These are phyloP conservation scores for Mycotypha africana DNA, from an alignment of 371 early-diverging fungal species.

Conservation along the genomic window DNA sequence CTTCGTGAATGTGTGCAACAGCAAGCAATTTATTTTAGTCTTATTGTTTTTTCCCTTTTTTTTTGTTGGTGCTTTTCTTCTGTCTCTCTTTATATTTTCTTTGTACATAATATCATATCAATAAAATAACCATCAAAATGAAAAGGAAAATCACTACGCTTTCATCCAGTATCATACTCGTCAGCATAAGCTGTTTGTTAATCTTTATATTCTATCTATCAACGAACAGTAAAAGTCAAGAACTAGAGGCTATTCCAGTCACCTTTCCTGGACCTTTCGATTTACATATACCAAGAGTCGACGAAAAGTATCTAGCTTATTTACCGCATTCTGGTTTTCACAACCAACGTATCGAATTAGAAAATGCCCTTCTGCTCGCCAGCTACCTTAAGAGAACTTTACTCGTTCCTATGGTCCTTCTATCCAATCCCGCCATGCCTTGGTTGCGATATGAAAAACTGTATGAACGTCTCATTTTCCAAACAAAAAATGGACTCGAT, in stretches of 20 bases:
- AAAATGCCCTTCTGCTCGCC: slow-evolving; percentile 58
- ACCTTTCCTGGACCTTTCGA: slow-evolving; percentile 15
- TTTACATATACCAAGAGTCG: neutral
- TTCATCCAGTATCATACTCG: too few relatives aligned
- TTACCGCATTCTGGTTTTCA: slow-evolving; percentile 64
- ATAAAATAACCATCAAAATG: too few relatives aligned
- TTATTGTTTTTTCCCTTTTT: neutral
- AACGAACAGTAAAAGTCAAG: too few relatives aligned
- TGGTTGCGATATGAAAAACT: slow-evolving; percentile 50
- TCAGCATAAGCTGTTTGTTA: too few relatives aligned
- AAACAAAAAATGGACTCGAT: slow-evolving; percentile 54
- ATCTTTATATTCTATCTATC: neutral
- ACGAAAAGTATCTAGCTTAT: slow-evolving; percentile 47
- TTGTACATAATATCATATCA: too few relatives aligned
- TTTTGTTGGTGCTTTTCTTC: neutral
- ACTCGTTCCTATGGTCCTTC: slow-evolving; percentile 53
- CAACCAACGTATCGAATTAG: slow-evolving; percentile 57
- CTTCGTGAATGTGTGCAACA: too few relatives aligned
- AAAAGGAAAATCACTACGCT: too few relatives aligned
- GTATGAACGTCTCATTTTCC: slow-evolving; percentile 48
- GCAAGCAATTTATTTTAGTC: neutral
- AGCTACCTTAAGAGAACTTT: slow-evolving; percentile 53
- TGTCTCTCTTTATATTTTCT: neutral
- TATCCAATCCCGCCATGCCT: slow-evolving; percentile 52
- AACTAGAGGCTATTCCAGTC: slow-evolving; percentile 18